A percentile compares a stretch with the other conserved stretches of the same genome.
Conservation (phyloP, 495 filamentous ascomycete species). For the Thermochaetoides thermophila region DNA sequence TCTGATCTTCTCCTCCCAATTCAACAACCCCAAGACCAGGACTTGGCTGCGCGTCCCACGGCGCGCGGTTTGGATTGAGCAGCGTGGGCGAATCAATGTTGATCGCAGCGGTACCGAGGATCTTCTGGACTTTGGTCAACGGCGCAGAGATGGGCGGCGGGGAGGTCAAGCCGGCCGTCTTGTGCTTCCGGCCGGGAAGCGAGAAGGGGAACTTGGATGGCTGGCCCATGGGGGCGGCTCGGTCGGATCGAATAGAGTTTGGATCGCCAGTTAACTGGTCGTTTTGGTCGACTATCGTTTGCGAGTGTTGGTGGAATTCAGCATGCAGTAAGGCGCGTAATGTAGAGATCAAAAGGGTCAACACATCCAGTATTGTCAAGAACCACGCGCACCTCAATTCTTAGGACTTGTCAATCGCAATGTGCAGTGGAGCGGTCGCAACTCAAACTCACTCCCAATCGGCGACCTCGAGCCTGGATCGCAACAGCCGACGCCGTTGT, state of each 20-base stretch:
- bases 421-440: no score
- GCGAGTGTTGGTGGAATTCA: no score
- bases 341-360: no score
- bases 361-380: no score
- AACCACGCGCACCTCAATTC: no score
- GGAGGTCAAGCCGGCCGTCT: conserved; percentile 10
- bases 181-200: conserved; percentile 33
- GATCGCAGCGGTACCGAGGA: conserved; percentile 26
- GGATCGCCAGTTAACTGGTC: not conserved
- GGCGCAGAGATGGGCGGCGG: conserved; percentile 16
- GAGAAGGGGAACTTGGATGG: conserved; percentile 39
- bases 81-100: conserved; percentile 15
- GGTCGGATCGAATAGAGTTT: conserved; percentile 1
- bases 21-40: conserved; percentile 36
- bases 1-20: no score
- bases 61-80: conserved; percentile 11
- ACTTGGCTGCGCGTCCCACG: conserved; percentile 31
- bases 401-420: no score
- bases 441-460: no score
- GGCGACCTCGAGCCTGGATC: no score
- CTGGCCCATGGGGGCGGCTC: conserved; percentile 27
- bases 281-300: no score
- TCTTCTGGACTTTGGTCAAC: conserved; percentile 30
- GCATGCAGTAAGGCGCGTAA: no score
- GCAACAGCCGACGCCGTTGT: no score